Percentiles rank a stretch among this genome's conserved stretches.
These are phyloP conservation scores for Jacaranda mimosifolia DNA, from an alignment of 257 asterid species.

Conservation along the genomic window DNA sequence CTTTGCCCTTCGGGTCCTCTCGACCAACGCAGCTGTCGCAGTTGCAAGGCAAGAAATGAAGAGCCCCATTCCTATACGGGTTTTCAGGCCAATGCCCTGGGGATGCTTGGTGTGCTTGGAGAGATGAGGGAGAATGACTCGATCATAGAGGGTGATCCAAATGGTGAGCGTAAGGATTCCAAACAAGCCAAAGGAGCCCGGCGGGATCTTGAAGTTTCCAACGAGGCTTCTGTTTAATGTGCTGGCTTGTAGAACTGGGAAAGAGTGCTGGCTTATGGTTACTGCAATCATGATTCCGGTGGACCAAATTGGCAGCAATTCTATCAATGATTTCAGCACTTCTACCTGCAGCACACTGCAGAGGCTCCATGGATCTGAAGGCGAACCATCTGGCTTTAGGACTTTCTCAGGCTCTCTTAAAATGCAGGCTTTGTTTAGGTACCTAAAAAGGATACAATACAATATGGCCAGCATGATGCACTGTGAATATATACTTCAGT, in stretches of 20 bases:
- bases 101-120: slow-evolving; percentile 56
- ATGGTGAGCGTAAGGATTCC: slow-evolving; percentile 51
- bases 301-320: slow-evolving; percentile 79
- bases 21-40: slow-evolving; percentile 60
- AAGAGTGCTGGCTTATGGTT: slow-evolving; percentile 61
- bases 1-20: slow-evolving; percentile 52
- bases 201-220: slow-evolving; percentile 62
- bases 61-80: slow-evolving; percentile 69
- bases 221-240: slow-evolving; percentile 57
- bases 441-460: slow-evolving; percentile 16
- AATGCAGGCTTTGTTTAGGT: slow-evolving; percentile 62
- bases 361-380: slow-evolving; percentile 56
- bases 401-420: slow-evolving; percentile 51
- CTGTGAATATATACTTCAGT: no score
- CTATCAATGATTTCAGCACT: slow-evolving; percentile 63
- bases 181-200: slow-evolving; percentile 57
- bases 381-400: slow-evolving; percentile 53
- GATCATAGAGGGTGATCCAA: slow-evolving; percentile 68
- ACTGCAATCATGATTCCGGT: slow-evolving; percentile 65
- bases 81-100: slow-evolving; percentile 54
- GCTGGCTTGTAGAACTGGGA: slow-evolving; percentile 69
- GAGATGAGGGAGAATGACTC: slow-evolving; percentile 56
- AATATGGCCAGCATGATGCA: no score
- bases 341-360: slow-evolving; percentile 76
- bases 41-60: slow-evolving; percentile 60